A percentile compares a stretch with the other conserved stretches of the same genome.
Conservation (phyloP, 2,329 filamentous ascomycete genomes). For the Ophioceras dolichostomum region DNA sequence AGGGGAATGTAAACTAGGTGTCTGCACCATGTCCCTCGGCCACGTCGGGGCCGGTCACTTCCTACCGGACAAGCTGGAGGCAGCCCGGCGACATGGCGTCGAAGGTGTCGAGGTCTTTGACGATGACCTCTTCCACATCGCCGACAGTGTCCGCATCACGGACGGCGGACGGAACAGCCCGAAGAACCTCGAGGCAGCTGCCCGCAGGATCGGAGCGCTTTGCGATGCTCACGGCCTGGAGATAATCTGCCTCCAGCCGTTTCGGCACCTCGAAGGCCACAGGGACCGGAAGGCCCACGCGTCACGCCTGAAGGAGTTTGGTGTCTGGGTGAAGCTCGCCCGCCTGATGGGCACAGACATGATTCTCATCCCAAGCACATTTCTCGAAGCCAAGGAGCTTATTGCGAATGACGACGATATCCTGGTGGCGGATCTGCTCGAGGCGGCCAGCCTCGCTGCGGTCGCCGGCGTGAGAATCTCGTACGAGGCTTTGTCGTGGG, state of each 20-base stretch:
- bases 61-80: conserved; percentile 5
- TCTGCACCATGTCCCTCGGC: conserved; percentile 9
- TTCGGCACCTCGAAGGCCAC: conserved; percentile 52
- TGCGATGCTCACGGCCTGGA: conserved; percentile 29
- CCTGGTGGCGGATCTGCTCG: conserved; percentile 39
- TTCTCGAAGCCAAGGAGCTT: conserved; percentile 25
- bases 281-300: conserved; percentile 34
- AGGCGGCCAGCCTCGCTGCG: conserved; percentile 43
- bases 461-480: conserved; percentile 38
- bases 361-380: conserved; percentile 50
- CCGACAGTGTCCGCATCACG: conserved; percentile 9
- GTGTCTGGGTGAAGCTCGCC: conserved; percentile 46
- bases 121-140: conserved; percentile 45
- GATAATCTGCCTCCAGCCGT: conserved; percentile 47
- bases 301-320: conserved; percentile 37
- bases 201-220: conserved; percentile 27
- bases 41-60: conserved; percentile 7
- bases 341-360: conserved; percentile 43
- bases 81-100: conserved; percentile 22
- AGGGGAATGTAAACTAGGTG: conserved; percentile 8
- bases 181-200: conserved; percentile 6
- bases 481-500: conserved; percentile 50
- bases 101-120: conserved; percentile 50
- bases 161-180: conserved; percentile 3
- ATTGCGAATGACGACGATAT: conserved; percentile 23